These are phyloP conservation scores for Leccinum fallax DNA, from an alignment of 1,284 basidiomycete species.

Conservation along the genomic window DNA sequence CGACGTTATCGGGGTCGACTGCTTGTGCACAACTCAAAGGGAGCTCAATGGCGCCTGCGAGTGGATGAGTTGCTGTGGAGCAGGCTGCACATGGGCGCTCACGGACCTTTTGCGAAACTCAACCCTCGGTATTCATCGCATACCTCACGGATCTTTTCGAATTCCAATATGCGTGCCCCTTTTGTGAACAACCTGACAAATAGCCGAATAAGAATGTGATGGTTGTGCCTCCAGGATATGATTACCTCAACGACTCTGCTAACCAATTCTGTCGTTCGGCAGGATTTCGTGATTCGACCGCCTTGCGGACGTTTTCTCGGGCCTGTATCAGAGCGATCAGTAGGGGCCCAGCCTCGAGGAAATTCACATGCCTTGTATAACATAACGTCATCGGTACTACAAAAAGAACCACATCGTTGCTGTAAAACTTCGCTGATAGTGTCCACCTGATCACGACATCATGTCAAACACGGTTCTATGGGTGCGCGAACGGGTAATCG, in stretches of 20 bases:
- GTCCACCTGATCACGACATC: constrained; percentile 68
- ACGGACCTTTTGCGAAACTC: constrained; percentile 74
- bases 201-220: constrained; percentile 7
- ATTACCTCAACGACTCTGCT: constrained; percentile 78
- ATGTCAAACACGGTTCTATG: constrained; percentile 13
- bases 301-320: constrained; percentile 90
- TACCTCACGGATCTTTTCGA: constrained; percentile 85
- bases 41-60: constrained; percentile 80
- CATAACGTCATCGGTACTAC: constrained; percentile 97
- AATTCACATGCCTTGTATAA: constrained; percentile 78
- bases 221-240: neutral
- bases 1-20: constrained; percentile 78
- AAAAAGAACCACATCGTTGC: constrained; percentile 95
- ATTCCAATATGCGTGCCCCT: constrained; percentile 82
- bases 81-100: neutral
- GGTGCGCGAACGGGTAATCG: constrained; percentile 27
- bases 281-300: constrained; percentile 78
- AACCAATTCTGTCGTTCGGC: constrained; percentile 76
- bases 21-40: constrained; percentile 84
- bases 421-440: constrained; percentile 95
- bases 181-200: constrained; percentile 77
- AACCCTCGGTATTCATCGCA: constrained; percentile 86
- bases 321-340: constrained; percentile 54
- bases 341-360: constrained; percentile 10
- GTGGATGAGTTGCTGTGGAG: constrained; percentile 6